Conservation (phyloP, 2,329 filamentous ascomycete species). For the Colletotrichum orbiculare region DNA sequence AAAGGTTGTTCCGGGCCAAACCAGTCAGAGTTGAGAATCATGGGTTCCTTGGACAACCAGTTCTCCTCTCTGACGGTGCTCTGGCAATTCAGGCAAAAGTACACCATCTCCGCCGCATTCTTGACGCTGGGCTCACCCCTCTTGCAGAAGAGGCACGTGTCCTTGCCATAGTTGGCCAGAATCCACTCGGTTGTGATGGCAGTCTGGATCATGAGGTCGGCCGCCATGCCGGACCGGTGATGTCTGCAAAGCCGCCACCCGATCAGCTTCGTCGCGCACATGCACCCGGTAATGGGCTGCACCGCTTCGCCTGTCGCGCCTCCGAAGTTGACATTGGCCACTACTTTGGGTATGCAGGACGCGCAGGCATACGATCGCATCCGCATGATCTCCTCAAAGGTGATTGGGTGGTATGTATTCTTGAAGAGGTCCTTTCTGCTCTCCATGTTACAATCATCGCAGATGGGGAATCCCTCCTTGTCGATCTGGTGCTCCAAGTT, state of each 20-base stretch:
- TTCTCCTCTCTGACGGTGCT: constrained; percentile 37
- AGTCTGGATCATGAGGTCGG: constrained; percentile 40
- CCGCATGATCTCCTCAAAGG: constrained; percentile 40
- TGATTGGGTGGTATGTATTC: constrained; percentile 26
- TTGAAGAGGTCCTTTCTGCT: constrained; percentile 38
- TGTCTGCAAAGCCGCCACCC: constrained; percentile 46
- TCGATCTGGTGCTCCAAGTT: constrained; percentile 35
- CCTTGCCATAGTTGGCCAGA: constrained; percentile 38
- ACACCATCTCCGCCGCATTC: constrained; percentile 39
- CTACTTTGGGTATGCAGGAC: constrained; percentile 41
- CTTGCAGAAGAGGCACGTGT: constrained; percentile 47
- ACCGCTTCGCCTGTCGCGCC: background rate
- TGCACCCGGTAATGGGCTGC: constrained; percentile 48
- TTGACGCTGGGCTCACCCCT: constrained; percentile 16
- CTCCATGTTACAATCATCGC: constrained; percentile 42
- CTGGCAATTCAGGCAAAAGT: constrained; percentile 49
- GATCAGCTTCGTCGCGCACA: constrained; percentile 50
- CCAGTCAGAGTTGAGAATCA: no score
- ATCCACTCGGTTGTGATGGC: constrained; percentile 44
- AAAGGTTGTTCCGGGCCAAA: no score
- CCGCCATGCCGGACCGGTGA: constrained; percentile 47
- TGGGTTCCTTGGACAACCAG: background rate
- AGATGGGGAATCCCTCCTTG: constrained; percentile 31
- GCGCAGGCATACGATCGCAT: constrained; percentile 52
- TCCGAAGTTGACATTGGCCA: constrained; percentile 12